Conservation (phyloP, 2,329 filamentous ascomycete genomes). For the Diplodia sapinea region DNA sequence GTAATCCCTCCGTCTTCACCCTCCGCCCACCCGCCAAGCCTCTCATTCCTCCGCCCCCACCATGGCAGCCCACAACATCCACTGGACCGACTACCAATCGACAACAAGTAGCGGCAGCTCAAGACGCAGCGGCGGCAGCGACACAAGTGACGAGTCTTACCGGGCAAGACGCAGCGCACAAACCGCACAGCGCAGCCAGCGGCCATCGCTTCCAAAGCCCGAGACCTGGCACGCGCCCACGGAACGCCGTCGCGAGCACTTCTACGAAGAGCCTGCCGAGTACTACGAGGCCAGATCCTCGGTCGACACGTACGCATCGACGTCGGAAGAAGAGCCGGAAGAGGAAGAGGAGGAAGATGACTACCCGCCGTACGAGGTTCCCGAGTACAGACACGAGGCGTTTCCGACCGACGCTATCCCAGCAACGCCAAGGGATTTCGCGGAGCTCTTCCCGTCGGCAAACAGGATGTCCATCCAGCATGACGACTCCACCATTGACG, state of each 20-base stretch:
- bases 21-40: neutral
- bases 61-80: slow-evolving; percentile 23
- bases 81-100: slow-evolving; percentile 30
- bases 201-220: slow-evolving; percentile 40
- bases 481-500: slow-evolving; percentile 87
- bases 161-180: slow-evolving; percentile 43
- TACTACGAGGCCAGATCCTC: slow-evolving; percentile 42
- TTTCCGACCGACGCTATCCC: slow-evolving; percentile 71
- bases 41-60: neutral
- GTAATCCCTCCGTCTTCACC: slow-evolving; percentile 1
- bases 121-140: slow-evolving; percentile 35
- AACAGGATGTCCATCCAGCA: slow-evolving; percentile 83
- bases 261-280: slow-evolving; percentile 32
- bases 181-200: slow-evolving; percentile 38
- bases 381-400: slow-evolving; percentile 65
- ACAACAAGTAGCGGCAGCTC: slow-evolving; percentile 27
- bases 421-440: slow-evolving; percentile 82
- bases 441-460: slow-evolving; percentile 82
- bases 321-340: slow-evolving; percentile 63
- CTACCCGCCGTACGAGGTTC: slow-evolving; percentile 61
- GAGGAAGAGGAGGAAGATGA: slow-evolving; percentile 54
- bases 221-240: slow-evolving; percentile 43
- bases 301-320: slow-evolving; percentile 78
- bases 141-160: slow-evolving; percentile 37
- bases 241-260: slow-evolving; percentile 39